These are phyloP conservation scores for Wolfiporia cocos DNA, from an alignment of 1,284 basidiomycete genomes.

Conservation along the genomic window DNA sequence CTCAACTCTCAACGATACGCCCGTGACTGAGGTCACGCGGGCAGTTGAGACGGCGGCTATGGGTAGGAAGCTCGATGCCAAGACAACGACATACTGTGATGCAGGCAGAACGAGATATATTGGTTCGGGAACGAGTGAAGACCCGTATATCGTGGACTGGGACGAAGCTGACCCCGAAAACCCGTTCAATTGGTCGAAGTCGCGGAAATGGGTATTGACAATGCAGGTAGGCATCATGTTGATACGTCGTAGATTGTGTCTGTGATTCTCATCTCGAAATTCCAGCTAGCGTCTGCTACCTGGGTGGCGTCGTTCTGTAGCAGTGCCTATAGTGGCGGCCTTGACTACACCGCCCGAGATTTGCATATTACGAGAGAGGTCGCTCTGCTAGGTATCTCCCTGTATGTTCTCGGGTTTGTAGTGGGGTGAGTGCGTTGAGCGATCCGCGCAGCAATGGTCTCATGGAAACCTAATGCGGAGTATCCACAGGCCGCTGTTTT, in stretches of 20 bases:
- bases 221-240: slow-evolving; percentile 42
- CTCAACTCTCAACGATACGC: too few relatives aligned
- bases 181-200: slow-evolving; percentile 56
- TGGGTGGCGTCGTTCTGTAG: slow-evolving; percentile 61
- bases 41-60: too few relatives aligned
- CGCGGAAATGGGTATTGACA: slow-evolving; percentile 48
- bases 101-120: too few relatives aligned
- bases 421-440: slow-evolving; percentile 24
- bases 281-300: slow-evolving; percentile 30
- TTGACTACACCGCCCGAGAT: slow-evolving; percentile 39
- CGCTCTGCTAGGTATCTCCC: slow-evolving; percentile 53
- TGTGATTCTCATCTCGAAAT: too few relatives aligned
- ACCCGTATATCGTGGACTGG: slow-evolving; percentile 57
- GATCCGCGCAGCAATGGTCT: not conserved
- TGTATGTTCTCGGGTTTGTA: slow-evolving; percentile 48
- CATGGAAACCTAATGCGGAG: not conserved
- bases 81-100: too few relatives aligned
- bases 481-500: slow-evolving; percentile 45
- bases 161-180: slow-evolving; percentile 48
- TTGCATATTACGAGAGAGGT: slow-evolving; percentile 46
- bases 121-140: slow-evolving; percentile 40
- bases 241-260: too few relatives aligned
- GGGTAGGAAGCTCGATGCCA: not conserved
- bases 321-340: slow-evolving; percentile 52
- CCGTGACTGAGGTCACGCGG: too few relatives aligned